These are phyloP conservation scores for Fraxinus dipetala DNA, from an alignment of 305 asterid genomes.

Conservation along the genomic window DNA sequence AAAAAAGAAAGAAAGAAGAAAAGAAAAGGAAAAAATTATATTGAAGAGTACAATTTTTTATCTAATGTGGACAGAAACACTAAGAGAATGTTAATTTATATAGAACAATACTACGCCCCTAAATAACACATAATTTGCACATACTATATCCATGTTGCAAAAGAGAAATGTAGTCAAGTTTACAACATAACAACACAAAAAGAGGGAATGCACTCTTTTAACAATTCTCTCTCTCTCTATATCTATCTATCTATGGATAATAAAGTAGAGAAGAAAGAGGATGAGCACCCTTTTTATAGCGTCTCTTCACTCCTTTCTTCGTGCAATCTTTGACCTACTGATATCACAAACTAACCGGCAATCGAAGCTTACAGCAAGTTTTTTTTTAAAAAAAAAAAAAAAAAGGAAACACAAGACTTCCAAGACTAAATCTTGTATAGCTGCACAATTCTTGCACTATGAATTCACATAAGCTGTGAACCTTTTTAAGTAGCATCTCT, in stretches of 20 bases:
- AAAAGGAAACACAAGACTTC: constrained; percentile 2
- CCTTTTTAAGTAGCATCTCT: constrained; percentile 20
- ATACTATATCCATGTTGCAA: constrained; percentile 37
- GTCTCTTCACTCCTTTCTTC: constrained; percentile 97
- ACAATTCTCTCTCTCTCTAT: constrained; percentile 22
- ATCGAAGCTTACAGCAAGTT: constrained; percentile 29
- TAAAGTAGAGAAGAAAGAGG: constrained; percentile 83
- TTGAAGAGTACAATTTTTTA: too few relatives aligned
- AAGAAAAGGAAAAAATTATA: too few relatives aligned
- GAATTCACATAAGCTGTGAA: constrained; percentile 34
- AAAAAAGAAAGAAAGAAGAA: too few relatives aligned
- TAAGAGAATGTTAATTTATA: not conserved
- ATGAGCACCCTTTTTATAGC: constrained; percentile 72
- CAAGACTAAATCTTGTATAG: constrained; percentile 37
- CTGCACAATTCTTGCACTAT: constrained; percentile 61
- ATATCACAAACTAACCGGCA: constrained; percentile 47
- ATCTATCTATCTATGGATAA: constrained; percentile 35
- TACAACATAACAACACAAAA: constrained; percentile 51
- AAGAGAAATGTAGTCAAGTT: constrained; percentile 43
- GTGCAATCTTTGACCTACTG: constrained; percentile 40
- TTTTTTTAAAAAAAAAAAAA: not conserved
- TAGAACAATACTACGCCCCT: not conserved
- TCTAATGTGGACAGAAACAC: not conserved
- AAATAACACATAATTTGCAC: constrained; percentile 24
- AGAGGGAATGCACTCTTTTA: constrained; percentile 12